phyloP scores from a whole-genome alignment of 2,329 filamentous ascomycete genomes.

The Penicillium sp. region DNA sequence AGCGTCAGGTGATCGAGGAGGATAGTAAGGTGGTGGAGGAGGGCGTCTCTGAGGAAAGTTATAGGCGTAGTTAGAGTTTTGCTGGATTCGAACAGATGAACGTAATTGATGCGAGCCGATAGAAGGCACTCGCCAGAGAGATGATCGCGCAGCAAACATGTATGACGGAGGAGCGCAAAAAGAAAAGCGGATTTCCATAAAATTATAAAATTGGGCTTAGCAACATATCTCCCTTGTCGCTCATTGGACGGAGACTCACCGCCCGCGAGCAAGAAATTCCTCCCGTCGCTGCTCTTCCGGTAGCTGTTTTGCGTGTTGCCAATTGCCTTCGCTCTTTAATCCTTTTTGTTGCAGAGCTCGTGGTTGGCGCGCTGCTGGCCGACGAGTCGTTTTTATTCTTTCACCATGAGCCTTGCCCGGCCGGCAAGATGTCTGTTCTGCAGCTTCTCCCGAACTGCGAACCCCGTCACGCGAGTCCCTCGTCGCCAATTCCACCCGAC shows the following conservation, averaged over 20 bases:
- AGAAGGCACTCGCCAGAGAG: slow-evolving; percentile 15
- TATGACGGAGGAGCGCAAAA: slow-evolving; percentile 9
- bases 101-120: not conserved
- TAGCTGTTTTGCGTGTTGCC: slow-evolving; percentile 16
- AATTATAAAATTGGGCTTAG: slow-evolving; percentile 16
- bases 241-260: slow-evolving; percentile 29
- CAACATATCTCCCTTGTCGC: slow-evolving; percentile 24
- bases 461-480: slow-evolving; percentile 45
- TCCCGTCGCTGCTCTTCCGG: slow-evolving; percentile 23
- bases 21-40: slow-evolving; percentile 31
- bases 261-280: slow-evolving; percentile 34
- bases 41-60: slow-evolving; percentile 18
- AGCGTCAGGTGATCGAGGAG: no score
- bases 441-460: slow-evolving; percentile 48
- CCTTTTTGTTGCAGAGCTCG: slow-evolving; percentile 16
- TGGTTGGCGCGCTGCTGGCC: slow-evolving; percentile 33
- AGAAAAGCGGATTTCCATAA: slow-evolving; percentile 13
- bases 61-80: slow-evolving; percentile 9
- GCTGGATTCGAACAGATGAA: slow-evolving; percentile 8
- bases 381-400: slow-evolving; percentile 26
- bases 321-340: slow-evolving; percentile 18
- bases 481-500: slow-evolving; percentile 56
- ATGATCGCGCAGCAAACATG: slow-evolving; percentile 25
- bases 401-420: slow-evolving; percentile 54
- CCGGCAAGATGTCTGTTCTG: slow-evolving; percentile 57